phyloP scores from a whole-genome alignment of 805 yeast genomes.

The Pichia deserticola region DNA sequence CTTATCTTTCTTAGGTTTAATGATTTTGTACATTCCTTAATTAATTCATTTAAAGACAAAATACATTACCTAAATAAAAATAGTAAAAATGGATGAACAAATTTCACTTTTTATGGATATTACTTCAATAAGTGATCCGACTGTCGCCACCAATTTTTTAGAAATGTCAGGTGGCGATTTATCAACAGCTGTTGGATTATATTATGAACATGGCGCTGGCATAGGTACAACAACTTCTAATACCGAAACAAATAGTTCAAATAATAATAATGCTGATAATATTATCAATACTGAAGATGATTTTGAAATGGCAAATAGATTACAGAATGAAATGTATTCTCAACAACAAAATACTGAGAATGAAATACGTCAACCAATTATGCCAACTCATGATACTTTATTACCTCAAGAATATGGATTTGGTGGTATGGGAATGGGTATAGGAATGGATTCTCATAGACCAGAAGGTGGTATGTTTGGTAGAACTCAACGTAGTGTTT shows the following conservation, averaged over 20 bases:
- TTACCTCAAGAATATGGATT: conserved; percentile 19
- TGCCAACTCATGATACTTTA: conserved; percentile 65
- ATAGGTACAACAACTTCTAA: background rate
- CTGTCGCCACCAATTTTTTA: conserved; percentile 65
- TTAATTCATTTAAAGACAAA: no score
- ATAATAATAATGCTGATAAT: conserved; percentile 6
- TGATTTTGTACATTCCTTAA: no score
- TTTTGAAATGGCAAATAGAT: conserved; percentile 42
- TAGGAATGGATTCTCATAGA: conserved; percentile 2
- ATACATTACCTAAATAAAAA: no score
- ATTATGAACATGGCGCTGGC: conserved; percentile 56
- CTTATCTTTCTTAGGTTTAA: no score
- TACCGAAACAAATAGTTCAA: conserved; percentile 6
- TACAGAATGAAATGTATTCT: conserved; percentile 58
- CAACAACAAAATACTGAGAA: conserved; percentile 31
- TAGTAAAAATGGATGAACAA: conserved; percentile 3
- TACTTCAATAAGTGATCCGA: conserved; percentile 64
- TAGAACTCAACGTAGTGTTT: conserved; percentile 41
- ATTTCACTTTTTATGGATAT: conserved; percentile 70
- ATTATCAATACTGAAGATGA: conserved; percentile 12
- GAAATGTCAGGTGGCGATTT: conserved; percentile 72
- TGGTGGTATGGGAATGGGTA: conserved; percentile 3
- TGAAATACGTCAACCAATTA: conserved; percentile 69
- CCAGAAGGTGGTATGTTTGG: conserved; percentile 41
- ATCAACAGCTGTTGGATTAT: conserved; percentile 79